Conservation (phyloP, 148 eudicot species). For the Camellia sinensis region DNA sequence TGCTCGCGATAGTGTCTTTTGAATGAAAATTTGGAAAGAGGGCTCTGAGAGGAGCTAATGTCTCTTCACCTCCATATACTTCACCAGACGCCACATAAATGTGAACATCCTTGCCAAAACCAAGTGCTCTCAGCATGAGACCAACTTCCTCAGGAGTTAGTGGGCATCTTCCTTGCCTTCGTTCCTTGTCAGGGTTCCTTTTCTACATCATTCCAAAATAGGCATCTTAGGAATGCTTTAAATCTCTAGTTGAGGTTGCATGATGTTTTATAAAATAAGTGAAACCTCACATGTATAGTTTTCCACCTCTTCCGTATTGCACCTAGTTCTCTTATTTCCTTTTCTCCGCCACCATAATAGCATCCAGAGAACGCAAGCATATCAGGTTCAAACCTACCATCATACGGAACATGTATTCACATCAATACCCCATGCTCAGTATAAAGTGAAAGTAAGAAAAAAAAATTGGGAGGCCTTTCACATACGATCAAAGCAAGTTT, state of each 20-base stretch:
- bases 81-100: slow-evolving; percentile 89
- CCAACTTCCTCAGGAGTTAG: slow-evolving; percentile 92
- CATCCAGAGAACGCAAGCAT: slow-evolving; percentile 98
- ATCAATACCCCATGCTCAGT: not conserved
- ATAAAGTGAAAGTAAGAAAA: not conserved
- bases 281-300: slow-evolving; percentile 65
- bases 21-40: slow-evolving; percentile 79
- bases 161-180: slow-evolving; percentile 83
- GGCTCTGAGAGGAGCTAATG: slow-evolving; percentile 73
- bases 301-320: slow-evolving; percentile 71
- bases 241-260: not conserved
- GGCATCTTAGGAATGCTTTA: not conserved
- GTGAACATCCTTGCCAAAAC: slow-evolving; percentile 61
- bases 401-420: slow-evolving; percentile 2
- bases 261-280: not conserved
- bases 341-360: slow-evolving; percentile 86
- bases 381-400: slow-evolving; percentile 81
- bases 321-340: slow-evolving; percentile 62
- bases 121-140: slow-evolving; percentile 81
- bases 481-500: not conserved
- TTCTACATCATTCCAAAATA: slow-evolving; percentile 40
- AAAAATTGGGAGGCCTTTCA: not conserved
- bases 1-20: slow-evolving; percentile 59
- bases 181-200: slow-evolving; percentile 70
- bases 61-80: slow-evolving; percentile 75